Conservation (phyloP, 805 yeast genomes). For the Saturnispora galanensis region DNA sequence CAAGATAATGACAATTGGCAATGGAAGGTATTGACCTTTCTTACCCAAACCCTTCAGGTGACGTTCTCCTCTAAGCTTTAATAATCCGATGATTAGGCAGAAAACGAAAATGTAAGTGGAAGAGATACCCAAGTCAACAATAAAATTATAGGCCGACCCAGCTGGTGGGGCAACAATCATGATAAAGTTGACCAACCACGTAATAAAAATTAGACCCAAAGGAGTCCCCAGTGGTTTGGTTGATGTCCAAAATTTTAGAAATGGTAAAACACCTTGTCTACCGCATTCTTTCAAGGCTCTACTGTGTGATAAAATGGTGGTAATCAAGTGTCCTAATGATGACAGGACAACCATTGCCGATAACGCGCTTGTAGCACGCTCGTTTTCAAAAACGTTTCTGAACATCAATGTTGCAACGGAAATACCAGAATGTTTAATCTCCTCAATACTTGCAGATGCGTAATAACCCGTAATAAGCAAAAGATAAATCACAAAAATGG, state of each 20-base stretch:
- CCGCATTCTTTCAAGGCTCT: conserved; percentile 74
- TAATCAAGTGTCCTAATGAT: conserved; percentile 73
- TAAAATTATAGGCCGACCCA: conserved; percentile 80
- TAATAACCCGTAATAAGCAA: conserved; percentile 72
- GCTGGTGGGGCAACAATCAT: conserved; percentile 76
- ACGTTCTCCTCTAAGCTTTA: conserved; percentile 33
- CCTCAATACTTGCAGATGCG: conserved; percentile 60
- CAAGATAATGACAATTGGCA: conserved; percentile 27
- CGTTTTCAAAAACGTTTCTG: conserved; percentile 54
- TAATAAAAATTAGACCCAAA: conserved; percentile 61
- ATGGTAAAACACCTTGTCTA: conserved; percentile 73
- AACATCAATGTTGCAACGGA: conserved; percentile 72
- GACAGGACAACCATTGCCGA: conserved; percentile 74
- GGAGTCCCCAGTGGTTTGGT: conserved; percentile 70
- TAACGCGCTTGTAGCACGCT: conserved; percentile 53
- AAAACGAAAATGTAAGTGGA: conserved; percentile 72
- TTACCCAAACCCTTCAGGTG: conserved; percentile 27
- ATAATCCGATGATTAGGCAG: conserved; percentile 51
- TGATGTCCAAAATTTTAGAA: conserved; percentile 59
- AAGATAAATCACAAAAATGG: conserved; percentile 57
- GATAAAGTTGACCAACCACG: conserved; percentile 64
- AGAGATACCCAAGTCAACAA: conserved; percentile 69
- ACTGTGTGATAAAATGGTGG: conserved; percentile 76
- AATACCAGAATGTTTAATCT: conserved; percentile 49
- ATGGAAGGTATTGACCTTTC: conserved; percentile 27